Percentiles rank a stretch among this genome's conserved stretches.
These are phyloP conservation scores for Ascochyta rabiei DNA, from an alignment of 2,329 filamentous ascomycete species.

Conservation along the genomic window DNA sequence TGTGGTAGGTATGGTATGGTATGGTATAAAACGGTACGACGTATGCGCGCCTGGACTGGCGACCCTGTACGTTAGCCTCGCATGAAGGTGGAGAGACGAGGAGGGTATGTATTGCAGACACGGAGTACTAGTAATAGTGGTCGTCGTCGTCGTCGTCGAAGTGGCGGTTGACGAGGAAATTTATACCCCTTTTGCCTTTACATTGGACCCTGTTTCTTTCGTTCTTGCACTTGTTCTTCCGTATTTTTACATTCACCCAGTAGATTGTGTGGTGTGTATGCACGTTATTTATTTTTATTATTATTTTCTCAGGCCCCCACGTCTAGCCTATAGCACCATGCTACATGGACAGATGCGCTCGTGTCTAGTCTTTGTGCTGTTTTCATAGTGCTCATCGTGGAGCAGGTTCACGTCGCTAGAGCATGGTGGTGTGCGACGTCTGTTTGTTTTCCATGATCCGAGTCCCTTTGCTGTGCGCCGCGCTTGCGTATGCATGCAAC, in stretches of 20 bases:
- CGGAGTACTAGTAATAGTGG: background rate
- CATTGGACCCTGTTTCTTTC: too few species aligned
- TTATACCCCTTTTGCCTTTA: constrained; percentile 9
- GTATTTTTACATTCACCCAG: too few species aligned
- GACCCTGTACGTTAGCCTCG: constrained; percentile 9
- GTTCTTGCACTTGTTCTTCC: too few species aligned
- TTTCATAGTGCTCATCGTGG: too few species aligned
- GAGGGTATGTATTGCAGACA: constrained; percentile 1
- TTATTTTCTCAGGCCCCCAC: too few species aligned
- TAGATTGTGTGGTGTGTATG: too few species aligned
- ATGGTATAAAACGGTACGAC: constrained; percentile 4
- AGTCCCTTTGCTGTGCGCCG: background rate
- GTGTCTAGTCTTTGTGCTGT: too few species aligned
- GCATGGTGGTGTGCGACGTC: background rate
- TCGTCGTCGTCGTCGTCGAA: too few species aligned
- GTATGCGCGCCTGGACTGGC: background rate
- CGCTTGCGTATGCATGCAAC: background rate
- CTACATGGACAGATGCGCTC: too few species aligned
- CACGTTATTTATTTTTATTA: too few species aligned
- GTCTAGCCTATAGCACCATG: too few species aligned
- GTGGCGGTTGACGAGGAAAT: constrained; percentile 1
- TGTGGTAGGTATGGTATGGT: background rate
- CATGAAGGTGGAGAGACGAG: background rate
- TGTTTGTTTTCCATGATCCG: background rate
- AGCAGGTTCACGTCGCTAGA: background rate